phyloP scores from a whole-genome alignment of 495 filamentous ascomycete species.

The Penicillium longicatenatum region DNA sequence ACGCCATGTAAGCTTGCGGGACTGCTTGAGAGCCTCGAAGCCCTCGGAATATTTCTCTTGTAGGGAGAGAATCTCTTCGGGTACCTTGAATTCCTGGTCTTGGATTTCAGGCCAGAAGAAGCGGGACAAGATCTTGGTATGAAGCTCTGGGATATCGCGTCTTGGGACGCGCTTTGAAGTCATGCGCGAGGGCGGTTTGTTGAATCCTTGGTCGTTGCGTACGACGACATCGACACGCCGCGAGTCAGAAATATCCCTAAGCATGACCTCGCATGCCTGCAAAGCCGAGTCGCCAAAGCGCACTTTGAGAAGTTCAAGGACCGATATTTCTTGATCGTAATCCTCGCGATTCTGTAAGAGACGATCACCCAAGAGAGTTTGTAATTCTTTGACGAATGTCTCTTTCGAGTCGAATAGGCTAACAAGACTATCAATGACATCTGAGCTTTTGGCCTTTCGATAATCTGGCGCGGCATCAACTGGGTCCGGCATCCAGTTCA shows the following conservation, averaged over 20 bases:
- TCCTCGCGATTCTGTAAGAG: conserved; percentile 69
- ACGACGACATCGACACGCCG: conserved; percentile 68
- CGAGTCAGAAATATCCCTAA: conserved; percentile 90
- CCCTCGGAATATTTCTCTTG: conserved; percentile 71
- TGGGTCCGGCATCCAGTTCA: conserved; percentile 89
- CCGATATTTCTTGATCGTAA: conserved; percentile 75
- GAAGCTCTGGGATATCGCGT: conserved; percentile 47
- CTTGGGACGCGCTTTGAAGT: conserved; percentile 3
- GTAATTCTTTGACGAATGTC: conserved; percentile 91
- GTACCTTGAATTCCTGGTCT: conserved; percentile 73
- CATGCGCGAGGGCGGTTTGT: conserved; percentile 8
- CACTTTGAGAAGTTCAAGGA: conserved; percentile 84
- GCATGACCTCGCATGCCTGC: conserved; percentile 95
- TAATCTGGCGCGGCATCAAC: conserved; percentile 92
- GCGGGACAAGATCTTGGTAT: conserved; percentile 85
- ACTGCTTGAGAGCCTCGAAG: conserved; percentile 78
- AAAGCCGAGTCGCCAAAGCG: conserved; percentile 83
- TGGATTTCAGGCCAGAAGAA: conserved; percentile 92
- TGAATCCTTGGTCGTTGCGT: conserved; percentile 48
- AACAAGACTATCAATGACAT: conserved; percentile 90
- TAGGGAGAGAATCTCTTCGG: conserved; percentile 59
- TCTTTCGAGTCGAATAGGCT: conserved; percentile 84
- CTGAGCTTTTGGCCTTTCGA: conserved; percentile 80
- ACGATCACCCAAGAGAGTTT: conserved; percentile 78
- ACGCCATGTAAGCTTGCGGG: conserved; percentile 86